Evolutionary conservation across 768 basidiomycete genomes (phyloP).

Genomic region (Mycena rebaudengoi): DNA sequence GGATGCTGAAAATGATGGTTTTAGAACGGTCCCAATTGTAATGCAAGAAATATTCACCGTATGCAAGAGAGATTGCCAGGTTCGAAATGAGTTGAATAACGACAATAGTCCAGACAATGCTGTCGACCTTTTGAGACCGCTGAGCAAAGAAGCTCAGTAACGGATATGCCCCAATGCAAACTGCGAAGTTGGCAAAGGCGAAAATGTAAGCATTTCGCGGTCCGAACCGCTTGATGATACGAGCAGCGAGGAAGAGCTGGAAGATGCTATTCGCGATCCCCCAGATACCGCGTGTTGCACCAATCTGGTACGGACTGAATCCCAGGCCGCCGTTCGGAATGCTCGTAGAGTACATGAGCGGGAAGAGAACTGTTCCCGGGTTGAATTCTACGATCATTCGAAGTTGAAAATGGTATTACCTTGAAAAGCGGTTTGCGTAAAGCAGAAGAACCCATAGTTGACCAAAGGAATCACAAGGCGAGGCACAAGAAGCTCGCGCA

Average conservation of each 20-base stretch:
- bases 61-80: conserved; percentile 15
- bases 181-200: conserved; percentile 28
- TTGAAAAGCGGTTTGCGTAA: conserved; percentile 26
- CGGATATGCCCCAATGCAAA: conserved; percentile 27
- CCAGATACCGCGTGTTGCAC: conserved; percentile 53
- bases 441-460: conserved; percentile 31
- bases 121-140: conserved; percentile 20
- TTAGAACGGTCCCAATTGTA: not conserved
- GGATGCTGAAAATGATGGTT: conserved; percentile 38
- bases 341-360: conserved; percentile 53
- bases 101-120: conserved; percentile 21
- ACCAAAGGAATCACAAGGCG: conserved; percentile 24
- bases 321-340: conserved; percentile 61
- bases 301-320: conserved; percentile 57
- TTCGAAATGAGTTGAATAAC: conserved; percentile 24
- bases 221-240: conserved; percentile 53
- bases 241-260: conserved; percentile 55
- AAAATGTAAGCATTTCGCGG: conserved; percentile 51
- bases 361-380: conserved; percentile 20
- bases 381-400: not conserved
- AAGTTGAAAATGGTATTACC: not conserved
- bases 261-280: conserved; percentile 57
- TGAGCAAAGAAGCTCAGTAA: conserved; percentile 24
- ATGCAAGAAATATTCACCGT: not conserved
- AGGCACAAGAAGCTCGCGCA: conserved; percentile 26